Evolutionary conservation across 495 filamentous ascomycete species (phyloP).

Genomic region (Penicillium cinerascens): DNA sequence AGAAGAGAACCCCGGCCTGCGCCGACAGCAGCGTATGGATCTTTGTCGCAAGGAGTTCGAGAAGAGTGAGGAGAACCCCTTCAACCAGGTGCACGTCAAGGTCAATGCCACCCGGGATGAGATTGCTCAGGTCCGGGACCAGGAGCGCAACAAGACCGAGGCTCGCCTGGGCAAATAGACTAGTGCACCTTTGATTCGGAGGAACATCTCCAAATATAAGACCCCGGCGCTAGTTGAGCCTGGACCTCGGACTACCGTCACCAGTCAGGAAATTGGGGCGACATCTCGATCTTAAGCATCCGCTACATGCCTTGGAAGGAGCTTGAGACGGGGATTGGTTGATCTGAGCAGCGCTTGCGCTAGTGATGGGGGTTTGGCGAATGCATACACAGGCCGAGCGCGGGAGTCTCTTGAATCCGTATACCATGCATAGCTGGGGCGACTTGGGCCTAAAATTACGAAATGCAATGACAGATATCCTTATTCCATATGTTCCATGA

Average conservation of each 20-base stretch:
- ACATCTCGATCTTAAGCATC: background rate
- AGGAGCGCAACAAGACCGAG: slow-evolving; percentile 75
- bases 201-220: background rate
- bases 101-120: slow-evolving; percentile 81
- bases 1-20: slow-evolving; percentile 70
- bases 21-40: slow-evolving; percentile 76
- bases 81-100: slow-evolving; percentile 71
- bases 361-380: background rate
- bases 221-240: background rate
- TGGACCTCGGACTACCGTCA: background rate
- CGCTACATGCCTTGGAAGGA: background rate
- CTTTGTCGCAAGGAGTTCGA: slow-evolving; percentile 84
- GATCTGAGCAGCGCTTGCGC: background rate
- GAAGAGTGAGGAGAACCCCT: slow-evolving; percentile 88
- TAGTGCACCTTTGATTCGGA: background rate
- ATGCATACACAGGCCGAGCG: background rate
- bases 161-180: slow-evolving; percentile 51
- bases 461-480: slow-evolving; percentile 25
- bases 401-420: background rate
- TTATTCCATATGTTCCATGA: background rate
- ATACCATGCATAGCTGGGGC: background rate
- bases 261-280: background rate
- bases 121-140: slow-evolving; percentile 57
- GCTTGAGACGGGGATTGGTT: background rate
- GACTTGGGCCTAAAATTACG: slow-evolving; percentile 15